A percentile compares a stretch with the other conserved stretches of the same genome.
phyloP scores from a whole-genome alignment of 2,329 filamentous ascomycete genomes.

The Diplocarpon mali region DNA sequence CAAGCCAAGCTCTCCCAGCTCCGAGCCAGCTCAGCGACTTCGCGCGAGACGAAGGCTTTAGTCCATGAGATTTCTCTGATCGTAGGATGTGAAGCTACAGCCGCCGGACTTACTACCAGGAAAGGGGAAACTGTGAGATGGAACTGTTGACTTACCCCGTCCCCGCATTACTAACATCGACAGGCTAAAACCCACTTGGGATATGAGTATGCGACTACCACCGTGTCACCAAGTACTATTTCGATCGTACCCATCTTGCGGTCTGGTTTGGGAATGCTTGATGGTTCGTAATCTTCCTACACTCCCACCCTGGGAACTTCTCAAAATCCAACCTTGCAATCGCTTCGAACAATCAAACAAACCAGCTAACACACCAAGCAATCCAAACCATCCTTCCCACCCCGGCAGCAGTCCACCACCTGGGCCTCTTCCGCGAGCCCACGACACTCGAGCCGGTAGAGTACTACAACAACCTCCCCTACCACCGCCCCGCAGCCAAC shows the following conservation, averaged over 20 bases:
- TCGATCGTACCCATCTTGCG: slow-evolving; percentile 87
- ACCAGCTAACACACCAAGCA: slow-evolving; percentile 35
- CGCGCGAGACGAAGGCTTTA: slow-evolving; percentile 68
- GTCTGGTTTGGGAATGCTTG: slow-evolving; percentile 83
- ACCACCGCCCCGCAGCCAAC: slow-evolving; percentile 42
- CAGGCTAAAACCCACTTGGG: slow-evolving; percentile 72
- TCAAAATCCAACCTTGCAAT: neutral
- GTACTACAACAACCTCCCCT: slow-evolving; percentile 95
- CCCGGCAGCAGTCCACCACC: slow-evolving; percentile 78
- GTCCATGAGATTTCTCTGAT: slow-evolving; percentile 82
- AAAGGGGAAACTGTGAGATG: slow-evolving; percentile 51
- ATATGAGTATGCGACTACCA: slow-evolving; percentile 58
- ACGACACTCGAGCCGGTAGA: slow-evolving; percentile 81
- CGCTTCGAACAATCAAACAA: neutral
- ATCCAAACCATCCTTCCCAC: slow-evolving; percentile 71
- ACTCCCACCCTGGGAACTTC: neutral
- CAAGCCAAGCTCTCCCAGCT: slow-evolving; percentile 83
- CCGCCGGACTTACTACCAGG: slow-evolving; percentile 44
- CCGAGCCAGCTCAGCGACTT: slow-evolving; percentile 57
- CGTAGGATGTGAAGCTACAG: slow-evolving; percentile 71
- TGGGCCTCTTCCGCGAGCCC: slow-evolving; percentile 88
- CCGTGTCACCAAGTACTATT: slow-evolving; percentile 49
- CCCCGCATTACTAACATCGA: slow-evolving; percentile 7
- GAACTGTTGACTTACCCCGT: slow-evolving; percentile 1
- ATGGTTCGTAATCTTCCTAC: slow-evolving; percentile 41